Percentiles rank a stretch among this genome's conserved stretches.
Evolutionary conservation across 805 yeast genomes (phyloP).

Genomic region (Candida khao-thaluensis): DNA sequence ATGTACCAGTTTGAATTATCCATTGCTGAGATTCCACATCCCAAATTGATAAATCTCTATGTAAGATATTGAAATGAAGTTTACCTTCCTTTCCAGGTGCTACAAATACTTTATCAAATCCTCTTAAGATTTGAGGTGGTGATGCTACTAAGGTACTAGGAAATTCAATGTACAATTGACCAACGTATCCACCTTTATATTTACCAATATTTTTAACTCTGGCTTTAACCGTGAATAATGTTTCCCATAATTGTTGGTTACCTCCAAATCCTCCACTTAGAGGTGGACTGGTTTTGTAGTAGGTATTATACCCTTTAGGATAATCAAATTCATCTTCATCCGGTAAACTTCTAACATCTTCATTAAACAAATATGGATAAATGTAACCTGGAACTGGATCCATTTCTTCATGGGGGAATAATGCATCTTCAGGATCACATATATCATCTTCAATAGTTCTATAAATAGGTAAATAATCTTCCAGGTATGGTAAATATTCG

Average conservation of each 20-base stretch:
- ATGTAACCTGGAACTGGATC: conserved; percentile 54
- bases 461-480: conserved; percentile 44
- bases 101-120: conserved; percentile 54
- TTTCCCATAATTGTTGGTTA: conserved; percentile 59
- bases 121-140: conserved; percentile 53
- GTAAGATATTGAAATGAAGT: conserved; percentile 44
- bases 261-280: conserved; percentile 59
- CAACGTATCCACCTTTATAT: conserved; percentile 46
- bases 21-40: conserved; percentile 55
- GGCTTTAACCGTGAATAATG: conserved; percentile 45
- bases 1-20: conserved; percentile 56
- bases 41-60: conserved; percentile 58
- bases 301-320: conserved; percentile 38
- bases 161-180: conserved; percentile 53
- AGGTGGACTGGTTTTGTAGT: conserved; percentile 32
- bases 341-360: conserved; percentile 31
- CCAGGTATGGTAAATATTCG: conserved; percentile 46
- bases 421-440: conserved; percentile 54
- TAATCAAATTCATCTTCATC: conserved; percentile 39
- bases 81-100: conserved; percentile 38
- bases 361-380: conserved; percentile 52
- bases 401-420: conserved; percentile 52
- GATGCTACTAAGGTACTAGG: conserved; percentile 49
- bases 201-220: conserved; percentile 49
- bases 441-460: conserved; percentile 45